phyloP scores from a whole-genome alignment of 441 rosid species.

The Erodium chrysanthum region DNA sequence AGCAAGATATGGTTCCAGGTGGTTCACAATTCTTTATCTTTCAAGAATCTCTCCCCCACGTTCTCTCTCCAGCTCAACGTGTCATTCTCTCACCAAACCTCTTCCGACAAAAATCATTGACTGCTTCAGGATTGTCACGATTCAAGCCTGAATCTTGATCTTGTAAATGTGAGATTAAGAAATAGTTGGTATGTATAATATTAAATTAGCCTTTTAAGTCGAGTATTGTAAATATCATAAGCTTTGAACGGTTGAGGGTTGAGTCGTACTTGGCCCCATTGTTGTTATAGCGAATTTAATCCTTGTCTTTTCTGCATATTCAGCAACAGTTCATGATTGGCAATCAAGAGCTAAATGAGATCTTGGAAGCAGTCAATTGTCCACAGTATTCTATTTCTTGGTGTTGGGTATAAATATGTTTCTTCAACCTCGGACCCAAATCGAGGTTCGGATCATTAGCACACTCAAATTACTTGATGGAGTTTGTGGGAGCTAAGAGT shows the following conservation, averaged over 20 bases:
- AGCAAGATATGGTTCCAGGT: too few species aligned
- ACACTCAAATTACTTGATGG: neutral
- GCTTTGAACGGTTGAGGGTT: too few species aligned
- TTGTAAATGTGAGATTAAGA: too few species aligned
- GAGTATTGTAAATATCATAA: too few species aligned
- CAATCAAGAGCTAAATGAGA: conserved; percentile 5
- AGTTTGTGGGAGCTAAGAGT: too few species aligned
- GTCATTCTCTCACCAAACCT: neutral
- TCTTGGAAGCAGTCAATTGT: conserved; percentile 18
- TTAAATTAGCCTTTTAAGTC: too few species aligned
- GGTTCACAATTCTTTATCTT: neutral
- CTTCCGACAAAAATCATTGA: neutral
- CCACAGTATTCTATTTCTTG: conserved; percentile 15
- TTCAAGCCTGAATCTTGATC: too few species aligned
- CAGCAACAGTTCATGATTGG: neutral
- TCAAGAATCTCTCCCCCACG: neutral
- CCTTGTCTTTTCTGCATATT: neutral
- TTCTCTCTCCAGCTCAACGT: neutral
- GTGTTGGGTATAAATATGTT: conserved; percentile 24
- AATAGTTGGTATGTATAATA: too few species aligned
- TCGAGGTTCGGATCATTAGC: conserved; percentile 16
- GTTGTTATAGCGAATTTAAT: neutral
- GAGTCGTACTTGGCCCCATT: conserved; percentile 34
- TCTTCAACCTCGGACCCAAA: conserved; percentile 13
- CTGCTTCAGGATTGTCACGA: neutral